Evolutionary conservation across 2,329 filamentous ascomycete genomes (phyloP).

Genomic region (Ploettnerulaceae sp.): DNA sequence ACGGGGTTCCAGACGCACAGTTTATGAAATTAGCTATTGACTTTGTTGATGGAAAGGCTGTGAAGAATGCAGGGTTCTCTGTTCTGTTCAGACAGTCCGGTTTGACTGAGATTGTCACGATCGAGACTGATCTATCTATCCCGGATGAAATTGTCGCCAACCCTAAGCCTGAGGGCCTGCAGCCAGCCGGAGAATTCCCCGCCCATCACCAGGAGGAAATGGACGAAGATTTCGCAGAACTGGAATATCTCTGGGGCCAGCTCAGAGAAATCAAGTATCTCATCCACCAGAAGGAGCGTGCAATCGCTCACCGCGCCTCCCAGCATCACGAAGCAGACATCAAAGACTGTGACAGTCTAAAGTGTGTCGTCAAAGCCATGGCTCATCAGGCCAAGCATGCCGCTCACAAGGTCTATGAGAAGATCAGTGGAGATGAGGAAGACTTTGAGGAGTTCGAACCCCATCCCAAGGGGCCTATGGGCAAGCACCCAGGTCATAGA

Average conservation of each 20-base stretch:
- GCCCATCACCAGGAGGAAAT: constrained; percentile 29
- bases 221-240: constrained; percentile 41
- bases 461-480: constrained; percentile 8
- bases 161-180: constrained; percentile 19
- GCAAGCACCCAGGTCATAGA: constrained; percentile 5
- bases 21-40: constrained; percentile 42
- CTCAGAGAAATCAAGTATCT: constrained; percentile 39
- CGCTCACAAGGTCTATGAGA: constrained; percentile 34
- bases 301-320: constrained; percentile 33
- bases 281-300: constrained; percentile 40
- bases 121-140: constrained; percentile 40
- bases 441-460: constrained; percentile 2
- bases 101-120: constrained; percentile 39
- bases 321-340: constrained; percentile 34
- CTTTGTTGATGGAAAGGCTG: constrained; percentile 39
- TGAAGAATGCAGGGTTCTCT: constrained; percentile 39
- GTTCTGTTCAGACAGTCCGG: constrained; percentile 44
- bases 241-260: constrained; percentile 41
- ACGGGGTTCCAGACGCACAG: constrained; percentile 40
- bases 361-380: constrained; percentile 41
- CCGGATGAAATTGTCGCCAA: constrained; percentile 25
- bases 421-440: constrained; percentile 21
- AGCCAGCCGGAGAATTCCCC: constrained; percentile 18
- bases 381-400: constrained; percentile 38
- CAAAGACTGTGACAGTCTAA: constrained; percentile 39